These are phyloP conservation scores for Fallopia convolvulus DNA, from an alignment of 148 eudicot species.

Conservation along the genomic window DNA sequence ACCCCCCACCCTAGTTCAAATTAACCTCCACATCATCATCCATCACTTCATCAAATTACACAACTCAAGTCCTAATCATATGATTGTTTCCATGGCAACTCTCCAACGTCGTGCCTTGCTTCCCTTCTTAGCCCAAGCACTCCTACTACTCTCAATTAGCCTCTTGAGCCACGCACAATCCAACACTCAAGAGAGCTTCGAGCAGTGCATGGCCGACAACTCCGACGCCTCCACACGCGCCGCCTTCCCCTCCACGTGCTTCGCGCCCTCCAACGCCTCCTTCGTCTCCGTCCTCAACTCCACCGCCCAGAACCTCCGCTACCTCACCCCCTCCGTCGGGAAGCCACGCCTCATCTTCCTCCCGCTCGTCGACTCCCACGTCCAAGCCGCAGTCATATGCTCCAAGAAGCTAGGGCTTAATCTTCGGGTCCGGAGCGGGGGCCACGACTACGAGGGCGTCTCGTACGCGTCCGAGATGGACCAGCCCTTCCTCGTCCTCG, in stretches of 20 bases:
- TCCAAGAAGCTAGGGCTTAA: neutral
- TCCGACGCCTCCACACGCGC: neutral
- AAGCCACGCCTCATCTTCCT: constrained; percentile 7
- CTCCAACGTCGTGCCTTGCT: neutral
- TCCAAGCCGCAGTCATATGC: constrained; percentile 1
- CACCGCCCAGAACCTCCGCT: constrained; percentile 3
- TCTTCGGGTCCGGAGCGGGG: constrained; percentile 5
- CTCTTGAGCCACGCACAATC: neutral
- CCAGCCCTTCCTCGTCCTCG: constrained; percentile 12
- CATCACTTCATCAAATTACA: neutral
- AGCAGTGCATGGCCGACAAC: neutral
- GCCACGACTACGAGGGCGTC: constrained; percentile 13
- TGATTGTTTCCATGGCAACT: neutral
- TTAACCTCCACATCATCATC: neutral
- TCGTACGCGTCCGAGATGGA: constrained; percentile 11
- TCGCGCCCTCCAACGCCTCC: neutral
- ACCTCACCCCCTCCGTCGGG: neutral
- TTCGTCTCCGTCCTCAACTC: constrained; percentile 6
- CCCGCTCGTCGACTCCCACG: constrained; percentile 11
- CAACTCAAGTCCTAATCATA: neutral
- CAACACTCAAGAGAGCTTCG: neutral
- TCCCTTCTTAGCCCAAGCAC: neutral
- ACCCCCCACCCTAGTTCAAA: neutral
- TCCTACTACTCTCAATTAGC: neutral
- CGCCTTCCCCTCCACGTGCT: constrained; percentile 10